Conservation (phyloP, 2,329 filamentous ascomycete genomes). For the Phaeosphaeriaceae sp. region DNA sequence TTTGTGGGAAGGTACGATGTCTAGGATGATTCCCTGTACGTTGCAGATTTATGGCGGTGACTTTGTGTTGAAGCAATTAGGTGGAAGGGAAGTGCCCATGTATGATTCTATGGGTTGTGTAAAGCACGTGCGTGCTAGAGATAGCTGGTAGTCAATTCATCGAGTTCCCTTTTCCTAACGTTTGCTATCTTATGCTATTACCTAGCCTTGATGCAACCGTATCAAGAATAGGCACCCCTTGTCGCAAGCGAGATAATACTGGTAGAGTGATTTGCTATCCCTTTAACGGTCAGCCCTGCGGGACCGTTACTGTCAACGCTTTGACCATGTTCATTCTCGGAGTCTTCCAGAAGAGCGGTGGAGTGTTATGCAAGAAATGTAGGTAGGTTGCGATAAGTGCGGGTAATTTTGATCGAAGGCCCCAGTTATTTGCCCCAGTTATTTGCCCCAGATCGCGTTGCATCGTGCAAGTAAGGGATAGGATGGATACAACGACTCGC, state of each 20-base stretch:
- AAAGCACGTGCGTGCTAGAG: neutral
- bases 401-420: neutral
- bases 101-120: slow-evolving; percentile 2
- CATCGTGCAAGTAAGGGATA: no score
- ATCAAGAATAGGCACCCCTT: neutral
- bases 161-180: neutral
- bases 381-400: neutral
- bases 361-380: neutral
- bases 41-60: slow-evolving; percentile 20
- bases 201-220: no score
- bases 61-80: neutral
- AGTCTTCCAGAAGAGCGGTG: slow-evolving; percentile 1
- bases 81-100: neutral
- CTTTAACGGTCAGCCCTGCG: neutral
- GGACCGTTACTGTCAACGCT: neutral
- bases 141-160: neutral
- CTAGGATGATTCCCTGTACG: slow-evolving; percentile 25
- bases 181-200: no score
- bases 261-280: neutral
- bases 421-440: no score
- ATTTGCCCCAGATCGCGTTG: no score
- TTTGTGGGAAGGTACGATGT: slow-evolving; percentile 4
- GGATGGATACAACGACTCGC: no score
- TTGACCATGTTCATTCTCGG: neutral
- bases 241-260: neutral